A percentile compares a stretch with the other conserved stretches of the same genome.
Conservation (phyloP, 2,329 filamentous ascomycete genomes). For the Colletotrichum sublineola region DNA sequence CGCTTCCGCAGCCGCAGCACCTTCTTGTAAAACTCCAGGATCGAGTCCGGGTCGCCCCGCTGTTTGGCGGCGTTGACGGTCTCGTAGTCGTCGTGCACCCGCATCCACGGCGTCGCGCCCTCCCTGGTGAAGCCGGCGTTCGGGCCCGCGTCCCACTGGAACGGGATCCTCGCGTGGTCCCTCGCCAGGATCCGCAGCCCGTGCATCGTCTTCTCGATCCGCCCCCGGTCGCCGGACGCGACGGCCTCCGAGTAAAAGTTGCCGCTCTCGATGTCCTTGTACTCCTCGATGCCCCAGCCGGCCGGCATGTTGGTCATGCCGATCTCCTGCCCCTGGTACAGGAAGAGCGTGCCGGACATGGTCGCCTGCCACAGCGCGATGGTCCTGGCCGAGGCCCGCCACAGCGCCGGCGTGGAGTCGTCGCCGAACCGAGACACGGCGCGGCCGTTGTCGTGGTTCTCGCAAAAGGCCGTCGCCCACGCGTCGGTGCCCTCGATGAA, state of each 20-base stretch:
- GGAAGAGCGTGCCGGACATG: slow-evolving; percentile 66
- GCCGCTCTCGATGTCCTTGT: slow-evolving; percentile 66
- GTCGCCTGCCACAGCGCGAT: slow-evolving; percentile 64
- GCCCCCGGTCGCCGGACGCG: slow-evolving; percentile 51
- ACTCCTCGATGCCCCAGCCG: slow-evolving; percentile 65
- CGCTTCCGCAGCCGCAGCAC: slow-evolving; percentile 65
- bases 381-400: slow-evolving; percentile 63
- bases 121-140: slow-evolving; percentile 72
- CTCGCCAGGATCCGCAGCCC: slow-evolving; percentile 70
- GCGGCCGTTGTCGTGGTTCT: slow-evolving; percentile 75
- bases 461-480: slow-evolving; percentile 72
- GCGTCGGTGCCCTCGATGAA: slow-evolving; percentile 63
- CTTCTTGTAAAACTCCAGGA: slow-evolving; percentile 71
- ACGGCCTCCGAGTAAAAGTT: slow-evolving; percentile 65
- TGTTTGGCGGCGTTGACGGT: slow-evolving; percentile 69
- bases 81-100: slow-evolving; percentile 70
- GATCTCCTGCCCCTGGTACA: slow-evolving; percentile 74
- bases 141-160: slow-evolving; percentile 72
- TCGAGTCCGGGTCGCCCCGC: slow-evolving; percentile 57
- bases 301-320: slow-evolving; percentile 70
- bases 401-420: slow-evolving; percentile 57
- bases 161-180: slow-evolving; percentile 74
- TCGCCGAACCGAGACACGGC: slow-evolving; percentile 68
- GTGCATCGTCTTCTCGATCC: slow-evolving; percentile 61
- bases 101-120: slow-evolving; percentile 73